phyloP scores from a whole-genome alignment of 2,329 filamentous ascomycete species.

The Fonsecaea pugnacius region DNA sequence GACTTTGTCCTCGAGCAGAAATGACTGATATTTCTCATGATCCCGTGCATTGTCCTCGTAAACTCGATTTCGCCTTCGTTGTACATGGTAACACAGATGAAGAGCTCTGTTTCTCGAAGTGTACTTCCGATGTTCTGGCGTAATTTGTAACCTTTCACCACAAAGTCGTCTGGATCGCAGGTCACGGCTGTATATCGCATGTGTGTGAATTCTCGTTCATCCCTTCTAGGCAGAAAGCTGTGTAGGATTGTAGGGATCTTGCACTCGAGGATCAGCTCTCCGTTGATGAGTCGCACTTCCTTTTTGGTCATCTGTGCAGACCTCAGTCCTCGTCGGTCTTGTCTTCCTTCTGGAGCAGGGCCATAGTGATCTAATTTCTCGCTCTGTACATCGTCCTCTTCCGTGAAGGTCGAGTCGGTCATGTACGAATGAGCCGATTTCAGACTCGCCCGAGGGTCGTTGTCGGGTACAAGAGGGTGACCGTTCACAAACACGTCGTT shows the following conservation, averaged over 20 bases:
- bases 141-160: conserved; percentile 84
- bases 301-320: conserved; percentile 88
- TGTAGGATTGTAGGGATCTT: conserved; percentile 99
- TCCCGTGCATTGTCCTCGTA: conserved; percentile 95
- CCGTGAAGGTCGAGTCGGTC: conserved; percentile 64
- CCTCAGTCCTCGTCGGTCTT: conserved; percentile 83
- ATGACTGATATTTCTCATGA: conserved; percentile 97
- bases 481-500: conserved; percentile 73
- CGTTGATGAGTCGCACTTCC: conserved; percentile 95
- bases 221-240: conserved; percentile 89
- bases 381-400: conserved; percentile 49
- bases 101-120: conserved; percentile 86
- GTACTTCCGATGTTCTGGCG: conserved; percentile 87
- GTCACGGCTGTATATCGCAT: conserved; percentile 99
- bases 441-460: conserved; percentile 60
- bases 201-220: conserved; percentile 95
- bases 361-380: conserved; percentile 78
- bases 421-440: conserved; percentile 68
- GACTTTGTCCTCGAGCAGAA: conserved; percentile 93
- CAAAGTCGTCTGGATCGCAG: conserved; percentile 93
- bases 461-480: conserved; percentile 54
- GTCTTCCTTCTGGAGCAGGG: conserved; percentile 81
- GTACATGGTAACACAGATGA: conserved; percentile 98
- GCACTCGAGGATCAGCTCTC: conserved; percentile 95
- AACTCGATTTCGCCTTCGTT: conserved; percentile 98